phyloP scores from a whole-genome alignment of 2,329 filamentous ascomycete species.

The Ascosphaera apis region DNA sequence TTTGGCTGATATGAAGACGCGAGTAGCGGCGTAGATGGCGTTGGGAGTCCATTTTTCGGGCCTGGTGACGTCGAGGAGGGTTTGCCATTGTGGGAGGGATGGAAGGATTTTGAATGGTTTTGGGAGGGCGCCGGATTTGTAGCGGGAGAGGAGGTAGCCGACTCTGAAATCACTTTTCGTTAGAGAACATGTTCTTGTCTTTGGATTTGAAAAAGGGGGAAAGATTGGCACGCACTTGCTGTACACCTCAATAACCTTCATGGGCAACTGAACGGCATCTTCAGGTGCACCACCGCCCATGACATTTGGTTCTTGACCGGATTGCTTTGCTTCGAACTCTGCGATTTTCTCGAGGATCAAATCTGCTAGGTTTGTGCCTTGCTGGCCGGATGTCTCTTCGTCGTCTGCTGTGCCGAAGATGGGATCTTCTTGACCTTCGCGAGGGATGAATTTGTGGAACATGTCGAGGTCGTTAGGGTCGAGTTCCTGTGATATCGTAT shows the following conservation, averaged over 20 bases:
- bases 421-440: conserved; percentile 43
- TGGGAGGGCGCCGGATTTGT: conserved; percentile 87
- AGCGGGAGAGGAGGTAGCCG: conserved; percentile 68
- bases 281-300: conserved; percentile 38
- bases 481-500: conserved; percentile 35
- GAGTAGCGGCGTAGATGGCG: conserved; percentile 68
- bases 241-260: conserved; percentile 85
- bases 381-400: conserved; percentile 23
- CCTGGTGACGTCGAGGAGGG: conserved; percentile 61
- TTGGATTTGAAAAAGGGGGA: not conserved
- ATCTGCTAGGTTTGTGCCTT: conserved; percentile 64
- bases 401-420: conserved; percentile 38
- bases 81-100: conserved; percentile 77
- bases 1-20: conserved; percentile 74
- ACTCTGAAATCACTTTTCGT: conserved; percentile 39
- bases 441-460: conserved; percentile 73
- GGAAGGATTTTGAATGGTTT: conserved; percentile 97
- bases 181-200: not conserved
- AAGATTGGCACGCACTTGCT: conserved; percentile 38
- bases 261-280: conserved; percentile 66
- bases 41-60: conserved; percentile 61
- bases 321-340: conserved; percentile 54
- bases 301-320: conserved; percentile 19
- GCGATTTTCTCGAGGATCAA: conserved; percentile 89
- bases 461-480: conserved; percentile 73